A percentile compares a stretch with the other conserved stretches of the same genome.
Conservation (phyloP, 2,329 filamentous ascomycete species). For the Fusarium anguioides region DNA sequence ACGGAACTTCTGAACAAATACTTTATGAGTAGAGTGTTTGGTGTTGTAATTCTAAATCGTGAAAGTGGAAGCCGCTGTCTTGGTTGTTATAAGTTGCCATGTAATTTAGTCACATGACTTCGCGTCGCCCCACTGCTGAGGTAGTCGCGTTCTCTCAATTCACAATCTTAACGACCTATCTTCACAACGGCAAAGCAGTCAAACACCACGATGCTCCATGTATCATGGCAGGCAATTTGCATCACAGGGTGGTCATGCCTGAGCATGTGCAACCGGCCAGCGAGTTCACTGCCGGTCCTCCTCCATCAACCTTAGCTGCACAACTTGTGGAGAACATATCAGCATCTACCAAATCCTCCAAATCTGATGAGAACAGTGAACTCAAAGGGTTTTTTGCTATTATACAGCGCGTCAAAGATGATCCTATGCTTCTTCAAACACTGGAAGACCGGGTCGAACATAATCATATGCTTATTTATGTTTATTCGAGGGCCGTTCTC, state of each 20-base stretch:
- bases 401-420: conserved; percentile 65
- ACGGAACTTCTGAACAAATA: not conserved
- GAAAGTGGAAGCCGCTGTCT: not conserved
- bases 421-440: conserved; percentile 66
- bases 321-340: conserved; percentile 87
- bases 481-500: conserved; percentile 83
- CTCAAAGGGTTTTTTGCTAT: conserved; percentile 75
- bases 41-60: not conserved
- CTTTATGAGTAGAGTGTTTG: not conserved
- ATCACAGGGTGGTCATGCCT: conserved; percentile 31
- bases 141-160: conserved; percentile 32
- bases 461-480: conserved; percentile 86
- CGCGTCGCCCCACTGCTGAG: conserved; percentile 32
- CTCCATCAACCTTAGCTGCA: conserved; percentile 86
- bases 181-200: conserved; percentile 7
- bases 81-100: no score
- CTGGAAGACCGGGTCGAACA: conserved; percentile 75
- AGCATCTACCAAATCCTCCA: conserved; percentile 69
- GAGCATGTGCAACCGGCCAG: conserved; percentile 34
- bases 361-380: conserved; percentile 75
- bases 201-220: conserved; percentile 41
- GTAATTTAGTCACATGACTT: conserved; percentile 33
- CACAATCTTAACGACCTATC: not conserved
- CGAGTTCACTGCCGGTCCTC: conserved; percentile 50
- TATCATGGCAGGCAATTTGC: conserved; percentile 46